These are phyloP conservation scores for Chalara sp. DNA, from an alignment of 2,329 filamentous ascomycete species.

Conservation along the genomic window DNA sequence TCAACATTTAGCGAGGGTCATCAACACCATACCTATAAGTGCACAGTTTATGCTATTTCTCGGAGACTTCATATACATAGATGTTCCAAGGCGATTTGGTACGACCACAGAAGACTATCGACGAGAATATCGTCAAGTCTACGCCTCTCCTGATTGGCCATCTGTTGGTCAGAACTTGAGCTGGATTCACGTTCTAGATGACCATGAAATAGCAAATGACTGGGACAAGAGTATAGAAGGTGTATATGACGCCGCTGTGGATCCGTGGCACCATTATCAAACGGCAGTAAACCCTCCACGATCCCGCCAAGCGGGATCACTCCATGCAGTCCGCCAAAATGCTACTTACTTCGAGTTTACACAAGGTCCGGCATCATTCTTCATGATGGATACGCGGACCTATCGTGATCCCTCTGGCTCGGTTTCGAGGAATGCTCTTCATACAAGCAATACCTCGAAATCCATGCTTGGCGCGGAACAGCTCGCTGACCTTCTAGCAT, in stretches of 20 bases:
- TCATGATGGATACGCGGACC: conserved; percentile 85
- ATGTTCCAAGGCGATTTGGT: conserved; percentile 78
- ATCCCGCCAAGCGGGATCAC: conserved; percentile 42
- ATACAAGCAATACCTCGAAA: conserved; percentile 59
- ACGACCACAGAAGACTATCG: conserved; percentile 69
- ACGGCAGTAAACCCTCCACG: conserved; percentile 74
- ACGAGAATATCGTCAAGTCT: conserved; percentile 90
- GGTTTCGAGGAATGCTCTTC: conserved; percentile 38
- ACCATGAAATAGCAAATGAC: conserved; percentile 94
- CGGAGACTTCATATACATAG: conserved; percentile 84
- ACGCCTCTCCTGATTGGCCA: conserved; percentile 88
- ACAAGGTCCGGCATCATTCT: conserved; percentile 88
- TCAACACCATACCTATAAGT: conserved; percentile 55
- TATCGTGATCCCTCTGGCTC: conserved; percentile 60
- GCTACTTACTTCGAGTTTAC: conserved; percentile 85
- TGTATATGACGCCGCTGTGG: conserved; percentile 47
- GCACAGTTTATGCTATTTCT: conserved; percentile 78
- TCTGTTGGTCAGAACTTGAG: conserved; percentile 71
- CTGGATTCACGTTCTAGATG: conserved; percentile 95
- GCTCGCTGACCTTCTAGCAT: conserved; percentile 70
- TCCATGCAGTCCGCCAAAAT: conserved; percentile 34
- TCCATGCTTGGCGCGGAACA: conserved; percentile 83
- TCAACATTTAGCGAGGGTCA: conserved; percentile 63
- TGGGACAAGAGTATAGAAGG: conserved; percentile 80
- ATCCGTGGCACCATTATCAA: conserved; percentile 80